These are phyloP conservation scores for Aspergillus vadensis DNA, from an alignment of 2,329 filamentous ascomycete genomes.

Conservation along the genomic window DNA sequence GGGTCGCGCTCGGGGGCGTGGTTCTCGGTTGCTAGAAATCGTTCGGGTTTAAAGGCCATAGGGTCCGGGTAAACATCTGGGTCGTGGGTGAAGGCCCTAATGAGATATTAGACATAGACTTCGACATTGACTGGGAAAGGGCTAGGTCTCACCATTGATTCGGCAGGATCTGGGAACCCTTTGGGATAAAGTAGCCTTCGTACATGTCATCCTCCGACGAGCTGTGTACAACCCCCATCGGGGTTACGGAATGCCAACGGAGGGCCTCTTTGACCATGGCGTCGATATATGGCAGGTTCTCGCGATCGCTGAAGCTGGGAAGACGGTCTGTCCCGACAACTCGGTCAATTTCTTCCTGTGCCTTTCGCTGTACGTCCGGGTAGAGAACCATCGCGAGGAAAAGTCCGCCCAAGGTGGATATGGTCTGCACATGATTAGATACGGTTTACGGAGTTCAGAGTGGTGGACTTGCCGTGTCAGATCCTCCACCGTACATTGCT, in stretches of 20 bases:
- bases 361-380: conserved; percentile 11
- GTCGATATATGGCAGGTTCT: conserved; percentile 31
- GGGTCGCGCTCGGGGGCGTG: conserved; percentile 15
- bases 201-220: conserved; percentile 27
- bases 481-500: conserved; percentile 47
- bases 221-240: conserved; percentile 30
- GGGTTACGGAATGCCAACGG: conserved; percentile 34
- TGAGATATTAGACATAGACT: not conserved
- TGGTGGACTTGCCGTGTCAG: conserved; percentile 39
- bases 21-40: conserved; percentile 6
- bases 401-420: conserved; percentile 3
- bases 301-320: conserved; percentile 3
- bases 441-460: not conserved
- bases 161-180: not conserved
- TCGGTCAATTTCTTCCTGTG: conserved; percentile 14
- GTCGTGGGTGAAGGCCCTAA: conserved; percentile 4
- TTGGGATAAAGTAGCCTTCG: conserved; percentile 32
- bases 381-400: conserved; percentile 12
- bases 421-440: not conserved
- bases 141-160: not conserved
- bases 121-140: not conserved
- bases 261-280: conserved; percentile 38
- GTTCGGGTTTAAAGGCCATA: conserved; percentile 2
- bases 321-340: conserved; percentile 11
- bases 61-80: not conserved